Base-by-base conservation (phyloP, 164 flowering plant genomes). In the Vitis rupestris region DNA sequence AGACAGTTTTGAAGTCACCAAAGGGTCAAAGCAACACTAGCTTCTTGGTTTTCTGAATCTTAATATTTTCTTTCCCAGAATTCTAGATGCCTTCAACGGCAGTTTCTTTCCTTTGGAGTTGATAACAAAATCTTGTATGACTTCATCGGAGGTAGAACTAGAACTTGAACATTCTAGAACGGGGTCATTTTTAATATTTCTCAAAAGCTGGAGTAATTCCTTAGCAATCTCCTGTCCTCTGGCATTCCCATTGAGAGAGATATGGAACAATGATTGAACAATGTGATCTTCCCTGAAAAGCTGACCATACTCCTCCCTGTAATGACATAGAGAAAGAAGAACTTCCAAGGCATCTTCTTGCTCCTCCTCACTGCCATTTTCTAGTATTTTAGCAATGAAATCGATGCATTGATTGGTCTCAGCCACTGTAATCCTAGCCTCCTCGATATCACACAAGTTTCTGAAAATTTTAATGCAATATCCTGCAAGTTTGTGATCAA, bases 191-290 rank as follows among this genome's bases (percentile, higher is more conserved):
- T 9, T 67, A 8, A 17, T 9, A 59, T 29, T 15, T 8, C 30
- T 64, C 60, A 69, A 16, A 1, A 65, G 50, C 29, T 44, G 56
- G 10, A 75, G 60, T 61, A 76, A 23, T 17, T 67, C 50, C 48
- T 0, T 30, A 0, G 75, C 68, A 29, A 11, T 37, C 62, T 6
- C 61, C 49, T 59, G 30, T 50, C 47, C 75, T 27, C 62, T 58
- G 30, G 49, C 15, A 59, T 16, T 72, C 15, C 79, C 79, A 48
- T 76, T 67, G 10, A 52, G 58, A 13, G 65, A 67, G 2, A 76
- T 37, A n/a, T 13, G 0, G 2, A 31, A 29, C 9, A 76, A 9
- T 10, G 75, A 50, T 12, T 12, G 72, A 9, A 72, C 47, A 10
- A 76, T 60, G 27, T 16, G 48, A 29, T 68, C 75, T 17, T 13